Evolutionary conservation across 2,329 filamentous ascomycete genomes (phyloP).

Genomic region (Penicillium sp.): DNA sequence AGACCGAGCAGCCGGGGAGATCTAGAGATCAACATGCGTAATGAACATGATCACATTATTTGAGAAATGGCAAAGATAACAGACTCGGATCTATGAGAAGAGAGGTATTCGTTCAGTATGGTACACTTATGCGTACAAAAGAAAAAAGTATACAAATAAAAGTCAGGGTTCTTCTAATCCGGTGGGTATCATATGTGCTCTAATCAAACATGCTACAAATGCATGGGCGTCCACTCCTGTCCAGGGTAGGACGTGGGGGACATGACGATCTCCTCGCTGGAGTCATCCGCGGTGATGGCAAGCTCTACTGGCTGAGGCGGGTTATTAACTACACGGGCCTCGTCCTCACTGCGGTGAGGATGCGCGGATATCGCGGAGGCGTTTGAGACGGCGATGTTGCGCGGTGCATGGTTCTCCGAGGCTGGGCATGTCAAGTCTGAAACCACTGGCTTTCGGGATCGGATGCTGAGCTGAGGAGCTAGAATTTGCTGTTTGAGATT

Average conservation of each 20-base stretch:
- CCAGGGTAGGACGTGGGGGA: constrained; percentile 43
- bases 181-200: neutral
- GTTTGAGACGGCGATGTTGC: constrained; percentile 6
- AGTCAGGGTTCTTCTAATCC: neutral
- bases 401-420: neutral
- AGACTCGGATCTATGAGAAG: neutral
- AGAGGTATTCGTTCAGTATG: neutral
- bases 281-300: constrained; percentile 29
- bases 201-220: constrained; percentile 7
- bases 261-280: constrained; percentile 42
- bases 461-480: constrained; percentile 2
- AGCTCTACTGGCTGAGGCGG: constrained; percentile 28
- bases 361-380: constrained; percentile 10
- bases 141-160: neutral
- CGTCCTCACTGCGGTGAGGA: constrained; percentile 16
- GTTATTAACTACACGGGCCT: constrained; percentile 18
- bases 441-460: constrained; percentile 8
- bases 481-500: neutral
- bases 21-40: neutral
- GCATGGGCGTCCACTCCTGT: constrained; percentile 39
- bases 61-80: neutral
- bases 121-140: neutral
- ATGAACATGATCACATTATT: neutral
- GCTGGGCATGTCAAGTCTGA: neutral
- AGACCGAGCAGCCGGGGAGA: neutral